Conservation (phyloP, 1,284 basidiomycete genomes). For the Somion occarium region DNA sequence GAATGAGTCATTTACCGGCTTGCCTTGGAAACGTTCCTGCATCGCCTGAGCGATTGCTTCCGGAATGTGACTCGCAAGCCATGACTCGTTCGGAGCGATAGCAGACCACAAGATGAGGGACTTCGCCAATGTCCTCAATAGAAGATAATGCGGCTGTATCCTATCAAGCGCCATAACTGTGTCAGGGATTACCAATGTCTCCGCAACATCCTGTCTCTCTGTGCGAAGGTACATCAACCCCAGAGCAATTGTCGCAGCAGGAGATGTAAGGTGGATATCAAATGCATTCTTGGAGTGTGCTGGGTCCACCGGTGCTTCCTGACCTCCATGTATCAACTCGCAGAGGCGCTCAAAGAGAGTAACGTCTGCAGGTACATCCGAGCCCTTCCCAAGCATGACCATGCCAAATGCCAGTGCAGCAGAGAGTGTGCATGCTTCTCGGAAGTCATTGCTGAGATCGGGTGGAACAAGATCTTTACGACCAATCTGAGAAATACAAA, state of each 20-base stretch:
- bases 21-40: slow-evolving; percentile 45
- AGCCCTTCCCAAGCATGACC: slow-evolving; percentile 90
- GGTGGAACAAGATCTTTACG: slow-evolving; percentile 73
- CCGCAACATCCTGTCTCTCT: slow-evolving; percentile 78
- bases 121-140: slow-evolving; percentile 76
- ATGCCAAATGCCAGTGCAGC: slow-evolving; percentile 91
- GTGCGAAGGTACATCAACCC: slow-evolving; percentile 92
- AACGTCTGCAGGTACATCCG: slow-evolving; percentile 71
- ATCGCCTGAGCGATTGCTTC: slow-evolving; percentile 57
- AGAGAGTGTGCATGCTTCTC: slow-evolving; percentile 90
- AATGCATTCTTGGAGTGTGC: slow-evolving; percentile 41
- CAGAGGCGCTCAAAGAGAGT: slow-evolving; percentile 63
- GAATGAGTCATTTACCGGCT: slow-evolving; percentile 65
- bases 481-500: slow-evolving; percentile 82
- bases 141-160: slow-evolving; percentile 84
- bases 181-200: slow-evolving; percentile 80
- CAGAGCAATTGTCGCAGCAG: slow-evolving; percentile 86
- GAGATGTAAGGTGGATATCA: slow-evolving; percentile 84
- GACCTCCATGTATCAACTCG: slow-evolving; percentile 69
- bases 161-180: slow-evolving; percentile 76
- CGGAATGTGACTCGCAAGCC: slow-evolving; percentile 79
- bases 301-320: slow-evolving; percentile 19
- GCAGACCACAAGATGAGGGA: slow-evolving; percentile 87
- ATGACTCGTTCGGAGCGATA: slow-evolving; percentile 69
- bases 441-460: slow-evolving; percentile 79